phyloP scores from a whole-genome alignment of 192 early-diverging fungal genomes.

The Coemansia sp. region DNA sequence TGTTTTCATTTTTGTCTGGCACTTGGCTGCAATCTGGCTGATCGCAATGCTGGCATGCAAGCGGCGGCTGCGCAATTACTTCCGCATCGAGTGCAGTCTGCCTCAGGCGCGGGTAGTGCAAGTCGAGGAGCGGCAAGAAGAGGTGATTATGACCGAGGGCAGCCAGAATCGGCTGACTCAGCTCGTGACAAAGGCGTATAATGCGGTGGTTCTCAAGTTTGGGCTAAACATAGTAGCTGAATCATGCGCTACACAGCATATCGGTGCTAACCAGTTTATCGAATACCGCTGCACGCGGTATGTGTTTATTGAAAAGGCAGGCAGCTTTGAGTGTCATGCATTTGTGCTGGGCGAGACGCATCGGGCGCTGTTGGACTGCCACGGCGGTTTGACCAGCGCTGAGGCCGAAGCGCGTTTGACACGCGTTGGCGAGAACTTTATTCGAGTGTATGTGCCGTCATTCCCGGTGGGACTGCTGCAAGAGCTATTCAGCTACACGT shows the following conservation, averaged over 20 bases:
- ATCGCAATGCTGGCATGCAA: slow-evolving; percentile 46
- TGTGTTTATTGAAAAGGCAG: neutral
- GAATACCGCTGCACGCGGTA: neutral
- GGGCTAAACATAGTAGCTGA: slow-evolving; percentile 35
- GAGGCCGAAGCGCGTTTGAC: neutral
- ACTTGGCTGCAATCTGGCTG: slow-evolving; percentile 49
- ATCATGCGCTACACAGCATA: slow-evolving; percentile 61
- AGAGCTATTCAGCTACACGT: neutral
- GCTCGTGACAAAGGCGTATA: slow-evolving; percentile 39
- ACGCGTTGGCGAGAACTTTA: neutral
- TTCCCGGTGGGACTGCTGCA: neutral
- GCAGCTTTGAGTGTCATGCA: neutral
- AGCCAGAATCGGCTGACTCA: slow-evolving; percentile 47
- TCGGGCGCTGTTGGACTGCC: neutral
- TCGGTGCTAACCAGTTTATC: neutral
- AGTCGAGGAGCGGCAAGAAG: slow-evolving; percentile 54
- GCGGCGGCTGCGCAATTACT: slow-evolving; percentile 64
- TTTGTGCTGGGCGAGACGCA: neutral
- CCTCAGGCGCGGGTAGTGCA: slow-evolving; percentile 52
- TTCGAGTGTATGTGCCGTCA: neutral
- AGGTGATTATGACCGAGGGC: slow-evolving; percentile 57
- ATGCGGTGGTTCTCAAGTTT: slow-evolving; percentile 36
- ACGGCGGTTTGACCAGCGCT: neutral
- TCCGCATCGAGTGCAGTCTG: slow-evolving; percentile 58
- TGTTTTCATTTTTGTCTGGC: slow-evolving; percentile 57